A percentile compares a stretch with the other conserved stretches of the same genome.
Evolutionary conservation across 805 yeast genomes (phyloP).

Genomic region (Saccharomycopsis babjevae): DNA sequence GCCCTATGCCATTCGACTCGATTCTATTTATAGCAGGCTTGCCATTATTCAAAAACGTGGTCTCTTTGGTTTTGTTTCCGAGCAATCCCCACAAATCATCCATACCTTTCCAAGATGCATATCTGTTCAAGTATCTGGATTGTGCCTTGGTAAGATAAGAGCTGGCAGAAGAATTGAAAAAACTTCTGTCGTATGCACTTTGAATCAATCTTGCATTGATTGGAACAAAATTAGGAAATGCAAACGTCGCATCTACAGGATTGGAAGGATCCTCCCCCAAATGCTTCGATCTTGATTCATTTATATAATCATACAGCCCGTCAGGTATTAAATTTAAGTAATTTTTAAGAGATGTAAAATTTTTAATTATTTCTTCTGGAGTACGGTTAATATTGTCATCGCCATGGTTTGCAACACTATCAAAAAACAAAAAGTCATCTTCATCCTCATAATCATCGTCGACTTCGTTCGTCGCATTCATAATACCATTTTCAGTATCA

Average conservation of each 20-base stretch:
- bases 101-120: slow-evolving; percentile 30
- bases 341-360: slow-evolving; percentile 26
- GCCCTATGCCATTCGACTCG: neutral
- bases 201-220: slow-evolving; percentile 60
- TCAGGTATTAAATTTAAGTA: slow-evolving; percentile 42
- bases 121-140: slow-evolving; percentile 19
- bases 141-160: slow-evolving; percentile 15
- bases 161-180: slow-evolving; percentile 27
- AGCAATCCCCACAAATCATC: slow-evolving; percentile 29
- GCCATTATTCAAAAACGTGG: slow-evolving; percentile 17
- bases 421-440: slow-evolving; percentile 2
- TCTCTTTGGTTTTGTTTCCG: slow-evolving; percentile 23
- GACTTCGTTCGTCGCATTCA: neutral
- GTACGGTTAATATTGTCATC: neutral
- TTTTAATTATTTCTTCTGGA: slow-evolving; percentile 23
- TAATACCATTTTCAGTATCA: neutral
- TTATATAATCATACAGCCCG: slow-evolving; percentile 8
- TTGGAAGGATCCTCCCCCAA: slow-evolving; percentile 28
- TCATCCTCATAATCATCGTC: neutral
- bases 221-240: slow-evolving; percentile 80
- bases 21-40: slow-evolving; percentile 18
- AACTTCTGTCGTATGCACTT: slow-evolving; percentile 49
- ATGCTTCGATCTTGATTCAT: slow-evolving; percentile 16
- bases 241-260: slow-evolving; percentile 45
- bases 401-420: slow-evolving; percentile 7